phyloP scores from a whole-genome alignment of 1,284 basidiomycete genomes.

The Malassezia globosa region DNA sequence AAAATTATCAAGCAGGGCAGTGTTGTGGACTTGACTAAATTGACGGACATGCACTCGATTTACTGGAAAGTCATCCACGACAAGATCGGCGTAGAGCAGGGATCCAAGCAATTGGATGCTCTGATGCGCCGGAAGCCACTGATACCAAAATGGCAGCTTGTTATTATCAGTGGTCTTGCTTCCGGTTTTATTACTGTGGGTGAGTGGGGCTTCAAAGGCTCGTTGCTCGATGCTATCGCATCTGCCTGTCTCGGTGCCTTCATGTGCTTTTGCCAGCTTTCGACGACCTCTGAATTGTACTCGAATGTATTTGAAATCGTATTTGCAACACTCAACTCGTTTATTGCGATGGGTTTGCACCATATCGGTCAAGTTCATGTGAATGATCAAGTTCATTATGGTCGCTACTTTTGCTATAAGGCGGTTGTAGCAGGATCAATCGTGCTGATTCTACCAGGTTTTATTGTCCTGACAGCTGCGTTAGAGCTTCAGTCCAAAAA shows the following conservation, averaged over 20 bases:
- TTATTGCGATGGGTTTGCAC: constrained; percentile 53
- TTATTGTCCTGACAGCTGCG: constrained; percentile 56
- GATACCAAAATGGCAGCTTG: constrained; percentile 50
- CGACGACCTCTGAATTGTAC: constrained; percentile 58
- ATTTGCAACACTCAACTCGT: constrained; percentile 65
- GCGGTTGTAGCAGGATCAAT: constrained; percentile 72
- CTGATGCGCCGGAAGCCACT: constrained; percentile 58
- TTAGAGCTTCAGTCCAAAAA: constrained; percentile 58
- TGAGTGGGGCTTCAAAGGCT: constrained; percentile 54
- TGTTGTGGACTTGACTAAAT: constrained; percentile 37
- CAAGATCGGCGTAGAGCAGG: constrained; percentile 67
- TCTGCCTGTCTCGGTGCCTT: constrained; percentile 69
- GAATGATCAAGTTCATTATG: constrained; percentile 46
- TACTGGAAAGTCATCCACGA: constrained; percentile 87
- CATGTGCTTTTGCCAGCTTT: constrained; percentile 49
- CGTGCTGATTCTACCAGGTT: constrained; percentile 67
- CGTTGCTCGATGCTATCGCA: constrained; percentile 67
- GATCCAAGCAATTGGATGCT: constrained; percentile 60
- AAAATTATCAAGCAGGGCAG: constrained; percentile 52
- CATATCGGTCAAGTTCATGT: constrained; percentile 7
- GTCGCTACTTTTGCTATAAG: constrained; percentile 65
- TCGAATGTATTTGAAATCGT: constrained; percentile 80
- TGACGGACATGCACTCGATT: constrained; percentile 61
- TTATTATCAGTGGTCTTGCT: constrained; percentile 70
- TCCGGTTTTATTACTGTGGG: constrained; percentile 59